phyloP scores from a whole-genome alignment of 2,329 filamentous ascomycete species.

The Monilinia polystroma region DNA sequence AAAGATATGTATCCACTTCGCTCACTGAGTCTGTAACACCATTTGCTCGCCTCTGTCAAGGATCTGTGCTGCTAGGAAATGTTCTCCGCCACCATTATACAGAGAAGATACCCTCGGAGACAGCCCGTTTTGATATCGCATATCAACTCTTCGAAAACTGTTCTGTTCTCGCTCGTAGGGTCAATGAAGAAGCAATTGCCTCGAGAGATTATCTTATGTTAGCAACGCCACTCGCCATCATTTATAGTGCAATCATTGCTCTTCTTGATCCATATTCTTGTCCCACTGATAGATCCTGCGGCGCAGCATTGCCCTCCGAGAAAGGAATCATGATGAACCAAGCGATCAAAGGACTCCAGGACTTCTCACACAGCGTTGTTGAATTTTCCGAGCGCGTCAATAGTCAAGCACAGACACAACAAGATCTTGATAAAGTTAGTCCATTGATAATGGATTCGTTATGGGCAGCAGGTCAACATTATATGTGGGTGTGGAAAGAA shows the following conservation, averaged over 20 bases:
- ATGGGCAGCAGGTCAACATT: slow-evolving; percentile 43
- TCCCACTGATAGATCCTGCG: slow-evolving; percentile 28
- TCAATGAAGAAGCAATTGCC: slow-evolving; percentile 34
- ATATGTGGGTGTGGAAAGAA: slow-evolving; percentile 44
- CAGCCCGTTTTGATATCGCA: slow-evolving; percentile 30
- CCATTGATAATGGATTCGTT: slow-evolving; percentile 43
- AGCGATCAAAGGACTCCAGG: slow-evolving; percentile 41
- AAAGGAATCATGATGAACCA: slow-evolving; percentile 40
- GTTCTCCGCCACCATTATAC: slow-evolving; percentile 40
- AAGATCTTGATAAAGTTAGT: slow-evolving; percentile 39
- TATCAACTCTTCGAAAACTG: slow-evolving; percentile 35
- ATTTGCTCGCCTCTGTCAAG: slow-evolving; percentile 52
- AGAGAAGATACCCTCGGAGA: slow-evolving; percentile 30
- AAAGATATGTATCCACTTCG: slow-evolving; percentile 40
- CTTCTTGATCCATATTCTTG: slow-evolving; percentile 44
- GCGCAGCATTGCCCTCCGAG: slow-evolving; percentile 26
- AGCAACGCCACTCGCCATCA: slow-evolving; percentile 35
- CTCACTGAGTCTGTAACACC: slow-evolving; percentile 48
- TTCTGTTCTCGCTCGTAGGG: slow-evolving; percentile 31
- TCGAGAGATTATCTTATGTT: slow-evolving; percentile 34
- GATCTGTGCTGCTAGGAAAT: slow-evolving; percentile 41
- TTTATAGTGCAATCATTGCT: slow-evolving; percentile 37
- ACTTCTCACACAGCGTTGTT: slow-evolving; percentile 37
- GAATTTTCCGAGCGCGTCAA: slow-evolving; percentile 38
- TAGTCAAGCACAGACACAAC: slow-evolving; percentile 28